phyloP scores from a whole-genome alignment of 129 eudicot species.

The Cynara cardunculus region DNA sequence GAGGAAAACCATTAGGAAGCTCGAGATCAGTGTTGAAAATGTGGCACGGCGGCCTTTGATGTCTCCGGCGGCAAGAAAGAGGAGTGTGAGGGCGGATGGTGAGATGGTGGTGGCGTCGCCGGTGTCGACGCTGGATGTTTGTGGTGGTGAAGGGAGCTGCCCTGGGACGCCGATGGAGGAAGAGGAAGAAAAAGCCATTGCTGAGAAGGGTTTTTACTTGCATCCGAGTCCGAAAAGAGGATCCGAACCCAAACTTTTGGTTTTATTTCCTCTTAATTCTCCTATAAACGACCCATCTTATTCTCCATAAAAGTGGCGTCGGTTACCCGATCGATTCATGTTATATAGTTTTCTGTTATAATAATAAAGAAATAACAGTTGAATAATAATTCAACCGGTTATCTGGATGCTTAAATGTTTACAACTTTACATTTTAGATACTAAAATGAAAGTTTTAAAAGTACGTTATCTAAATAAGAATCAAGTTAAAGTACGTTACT shows the following conservation, averaged over 20 bases:
- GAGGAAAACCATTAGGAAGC: slow-evolving; percentile 45
- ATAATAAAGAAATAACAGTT: too few species aligned
- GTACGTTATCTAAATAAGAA: too few species aligned
- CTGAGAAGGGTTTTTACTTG: slow-evolving; percentile 60
- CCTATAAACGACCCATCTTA: neutral
- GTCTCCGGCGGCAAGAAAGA: neutral
- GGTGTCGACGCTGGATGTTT: slow-evolving; percentile 47
- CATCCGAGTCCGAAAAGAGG: slow-evolving; percentile 56
- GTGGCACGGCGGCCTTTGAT: neutral
- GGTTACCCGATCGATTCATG: too few species aligned
- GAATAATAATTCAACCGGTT: too few species aligned
- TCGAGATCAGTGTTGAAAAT: slow-evolving; percentile 42
- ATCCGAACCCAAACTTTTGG: slow-evolving; percentile 50
- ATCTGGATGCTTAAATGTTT: too few species aligned
- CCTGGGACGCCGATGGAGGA: slow-evolving; percentile 24
- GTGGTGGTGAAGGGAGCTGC: slow-evolving; percentile 28
- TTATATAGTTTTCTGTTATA: neutral
- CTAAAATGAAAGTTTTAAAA: too few species aligned
- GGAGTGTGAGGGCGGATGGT: neutral
- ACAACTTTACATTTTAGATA: too few species aligned
- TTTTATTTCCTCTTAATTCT: slow-evolving; percentile 52
- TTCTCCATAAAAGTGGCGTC: neutral
- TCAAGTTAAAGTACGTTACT: too few species aligned
- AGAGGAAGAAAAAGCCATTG: slow-evolving; percentile 51
- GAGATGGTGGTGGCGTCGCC: slow-evolving; percentile 41